A percentile compares a stretch with the other conserved stretches of the same genome.
phyloP scores from a whole-genome alignment of 805 yeast genomes.

The Wickerhamomyces xylosicus region DNA sequence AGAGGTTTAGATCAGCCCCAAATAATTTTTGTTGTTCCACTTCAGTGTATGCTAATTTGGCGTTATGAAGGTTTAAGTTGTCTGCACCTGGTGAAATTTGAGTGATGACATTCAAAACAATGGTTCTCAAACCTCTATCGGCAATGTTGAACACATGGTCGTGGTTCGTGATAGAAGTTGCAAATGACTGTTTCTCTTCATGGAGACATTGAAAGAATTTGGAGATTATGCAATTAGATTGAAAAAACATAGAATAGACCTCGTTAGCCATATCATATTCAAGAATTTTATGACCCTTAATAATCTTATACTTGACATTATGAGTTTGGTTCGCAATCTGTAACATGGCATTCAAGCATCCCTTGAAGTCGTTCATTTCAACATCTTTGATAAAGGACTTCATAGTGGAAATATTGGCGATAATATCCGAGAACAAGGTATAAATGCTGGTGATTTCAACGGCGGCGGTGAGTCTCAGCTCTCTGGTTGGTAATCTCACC shows the following conservation, averaged over 20 bases:
- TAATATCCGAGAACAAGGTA: constrained; percentile 69
- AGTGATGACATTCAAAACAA: constrained; percentile 49
- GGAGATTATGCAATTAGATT: constrained; percentile 47
- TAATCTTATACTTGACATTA: constrained; percentile 4
- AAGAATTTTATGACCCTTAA: constrained; percentile 20
- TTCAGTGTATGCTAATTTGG: constrained; percentile 38
- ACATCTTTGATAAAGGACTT: constrained; percentile 3
- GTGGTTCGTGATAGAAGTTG: constrained; percentile 8
- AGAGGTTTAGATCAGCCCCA: constrained; percentile 30
- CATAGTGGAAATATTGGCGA: constrained; percentile 30
- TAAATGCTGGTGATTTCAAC: constrained; percentile 67
- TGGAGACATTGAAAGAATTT: constrained; percentile 2
- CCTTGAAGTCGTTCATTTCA: background rate
- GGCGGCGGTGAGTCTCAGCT: background rate
- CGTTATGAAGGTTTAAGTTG: constrained; percentile 63
- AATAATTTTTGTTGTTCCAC: constrained; percentile 5
- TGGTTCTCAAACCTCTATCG: constrained; percentile 48
- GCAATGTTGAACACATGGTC: constrained; percentile 36
- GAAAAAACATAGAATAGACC: constrained; percentile 46
- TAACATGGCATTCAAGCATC: background rate
- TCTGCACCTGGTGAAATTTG: constrained; percentile 30
- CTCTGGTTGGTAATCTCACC: background rate
- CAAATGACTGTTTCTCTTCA: background rate
- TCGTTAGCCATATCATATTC: constrained; percentile 35
- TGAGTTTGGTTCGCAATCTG: background rate